Percentiles rank a stretch among this genome's conserved stretches.
phyloP scores from a whole-genome alignment of 805 yeast genomes.

The Hagleromyces aurorensis region DNA sequence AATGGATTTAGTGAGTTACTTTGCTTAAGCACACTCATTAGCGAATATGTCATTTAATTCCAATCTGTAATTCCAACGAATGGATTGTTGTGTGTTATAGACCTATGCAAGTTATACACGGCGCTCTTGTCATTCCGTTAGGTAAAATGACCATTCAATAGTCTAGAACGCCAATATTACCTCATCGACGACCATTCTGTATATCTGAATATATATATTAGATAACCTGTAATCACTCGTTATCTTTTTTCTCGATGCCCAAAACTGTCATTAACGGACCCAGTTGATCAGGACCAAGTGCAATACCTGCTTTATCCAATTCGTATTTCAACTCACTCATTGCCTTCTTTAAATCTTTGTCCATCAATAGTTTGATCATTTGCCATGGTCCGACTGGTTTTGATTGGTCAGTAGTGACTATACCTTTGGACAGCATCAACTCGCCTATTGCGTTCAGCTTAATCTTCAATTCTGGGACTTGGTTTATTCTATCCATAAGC shows the following conservation, averaged over 20 bases:
- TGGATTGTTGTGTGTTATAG: too few species aligned
- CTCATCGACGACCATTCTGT: slow-evolving; percentile 1
- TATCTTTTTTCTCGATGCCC: slow-evolving; percentile 19
- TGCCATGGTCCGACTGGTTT: slow-evolving; percentile 19
- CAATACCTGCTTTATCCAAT: slow-evolving; percentile 22
- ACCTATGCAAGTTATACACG: too few species aligned
- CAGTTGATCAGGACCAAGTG: slow-evolving; percentile 23
- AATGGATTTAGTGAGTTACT: slow-evolving; percentile 64
- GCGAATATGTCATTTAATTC: slow-evolving; percentile 5
- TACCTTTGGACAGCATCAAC: slow-evolving; percentile 17
- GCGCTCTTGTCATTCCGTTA: too few species aligned
- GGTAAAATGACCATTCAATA: too few species aligned
- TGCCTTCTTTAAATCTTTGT: slow-evolving; percentile 21
- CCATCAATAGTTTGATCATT: slow-evolving; percentile 22
- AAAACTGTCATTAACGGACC: slow-evolving; percentile 25
- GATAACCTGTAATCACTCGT: slow-evolving; percentile 1
- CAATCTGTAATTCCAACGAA: too few species aligned
- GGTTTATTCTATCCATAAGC: slow-evolving; percentile 19
- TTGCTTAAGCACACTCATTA: slow-evolving; percentile 20
- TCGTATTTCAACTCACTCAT: slow-evolving; percentile 21
- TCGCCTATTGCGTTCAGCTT: slow-evolving; percentile 16
- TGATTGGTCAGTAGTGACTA: slow-evolving; percentile 12
- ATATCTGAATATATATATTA: slow-evolving; percentile 1
- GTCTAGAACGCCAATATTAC: too few species aligned
- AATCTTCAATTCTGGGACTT: slow-evolving; percentile 16